Base-by-base conservation (phyloP, 257 asterid species). In the Nicotiana paniculata region DNA sequence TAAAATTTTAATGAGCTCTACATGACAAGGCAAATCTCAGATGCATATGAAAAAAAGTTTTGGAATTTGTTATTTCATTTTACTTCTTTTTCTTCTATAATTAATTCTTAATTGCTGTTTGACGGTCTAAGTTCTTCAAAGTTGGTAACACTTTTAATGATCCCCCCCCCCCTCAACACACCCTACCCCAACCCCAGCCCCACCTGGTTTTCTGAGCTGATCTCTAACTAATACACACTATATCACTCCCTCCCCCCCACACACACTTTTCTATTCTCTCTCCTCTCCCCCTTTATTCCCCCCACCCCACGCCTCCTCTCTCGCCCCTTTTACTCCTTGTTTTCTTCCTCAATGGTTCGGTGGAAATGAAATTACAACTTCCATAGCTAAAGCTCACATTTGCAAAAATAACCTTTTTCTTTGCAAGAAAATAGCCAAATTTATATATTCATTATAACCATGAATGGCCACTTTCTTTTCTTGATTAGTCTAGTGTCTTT, bases 101-200 rank as follows among this genome's bases (percentile, higher is more conserved):
- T 3, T n/a, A 74, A 74, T 11, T 74, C 26, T 51, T 74, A 48
- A 74, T 24, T 26, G 6, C 16, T 13, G 2, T 74, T 74, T 74
- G 79, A 51, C 79, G 62, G 79, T 74, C 79, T 74, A 74, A 61
- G 75, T 79, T 79, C 72, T 48, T 79, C 3, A 39, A 64, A 78
- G 59, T 33, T 39, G 82, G 59, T 18, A 61, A 79, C 82, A 21
- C 24, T 21, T 21, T 21, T 21, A 46, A 79, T 35, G 32, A 43
- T 6, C 0, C 15, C 82, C 37, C 54, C 10, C 3, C 59, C 1
- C 26, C 72, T 1, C 21, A 12, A 35, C 2, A 21, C 15, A 7
- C 21, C 46, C 12, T 28, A 13, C 54, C 0, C 77, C 15, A 3
- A 5, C 77, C 51, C 28, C 54, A 12, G 12, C 28, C 54, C n/a